Percentiles rank a stretch among this genome's conserved stretches.
phyloP scores from a whole-genome alignment of 179 eudicot genomes.

The Silene noctiflora region DNA sequence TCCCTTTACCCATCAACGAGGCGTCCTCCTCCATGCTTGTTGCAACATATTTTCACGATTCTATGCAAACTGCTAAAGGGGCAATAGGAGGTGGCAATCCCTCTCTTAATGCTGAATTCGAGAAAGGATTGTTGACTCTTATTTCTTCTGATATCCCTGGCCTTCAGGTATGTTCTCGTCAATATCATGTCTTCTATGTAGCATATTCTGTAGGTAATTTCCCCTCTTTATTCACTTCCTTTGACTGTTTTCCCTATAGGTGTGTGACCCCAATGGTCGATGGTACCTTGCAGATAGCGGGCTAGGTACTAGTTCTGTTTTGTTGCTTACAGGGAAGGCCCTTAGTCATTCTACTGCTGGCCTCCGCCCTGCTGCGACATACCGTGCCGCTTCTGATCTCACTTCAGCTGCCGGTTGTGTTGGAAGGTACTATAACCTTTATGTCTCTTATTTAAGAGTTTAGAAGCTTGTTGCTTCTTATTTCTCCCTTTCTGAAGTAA shows the following conservation, averaged over 20 bases:
- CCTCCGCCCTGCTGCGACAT: constrained; percentile 76
- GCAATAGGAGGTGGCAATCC: constrained; percentile 55
- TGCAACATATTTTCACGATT: constrained; percentile 50
- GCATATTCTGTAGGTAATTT: neutral
- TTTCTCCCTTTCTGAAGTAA: neutral
- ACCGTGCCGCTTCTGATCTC: constrained; percentile 55
- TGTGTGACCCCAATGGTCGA: too few relatives aligned
- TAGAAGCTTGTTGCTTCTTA: neutral
- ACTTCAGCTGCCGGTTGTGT: constrained; percentile 36
- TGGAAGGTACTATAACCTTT: constrained; percentile 50
- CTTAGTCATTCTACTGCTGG: constrained; percentile 95
- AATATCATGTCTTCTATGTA: constrained; percentile 3
- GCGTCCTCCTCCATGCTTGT: constrained; percentile 83
- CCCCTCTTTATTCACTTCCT: constrained; percentile 25
- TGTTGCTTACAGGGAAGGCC: constrained; percentile 78
- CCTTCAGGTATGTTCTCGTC: constrained; percentile 56
- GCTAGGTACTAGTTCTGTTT: constrained; percentile 39
- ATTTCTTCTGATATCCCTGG: constrained; percentile 73
- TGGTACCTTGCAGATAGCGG: too few relatives aligned
- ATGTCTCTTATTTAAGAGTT: neutral
- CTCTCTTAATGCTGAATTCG: constrained; percentile 56
- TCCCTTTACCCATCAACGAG: constrained; percentile 68
- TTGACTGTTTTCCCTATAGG: constrained; percentile 13
- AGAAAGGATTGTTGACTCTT: constrained; percentile 75
- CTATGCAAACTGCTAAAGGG: constrained; percentile 62